A percentile compares a stretch with the other conserved stretches of the same genome.
These are phyloP conservation scores for Juglanconis oblonga DNA, from an alignment of 2,329 filamentous ascomycete species.

Conservation along the genomic window DNA sequence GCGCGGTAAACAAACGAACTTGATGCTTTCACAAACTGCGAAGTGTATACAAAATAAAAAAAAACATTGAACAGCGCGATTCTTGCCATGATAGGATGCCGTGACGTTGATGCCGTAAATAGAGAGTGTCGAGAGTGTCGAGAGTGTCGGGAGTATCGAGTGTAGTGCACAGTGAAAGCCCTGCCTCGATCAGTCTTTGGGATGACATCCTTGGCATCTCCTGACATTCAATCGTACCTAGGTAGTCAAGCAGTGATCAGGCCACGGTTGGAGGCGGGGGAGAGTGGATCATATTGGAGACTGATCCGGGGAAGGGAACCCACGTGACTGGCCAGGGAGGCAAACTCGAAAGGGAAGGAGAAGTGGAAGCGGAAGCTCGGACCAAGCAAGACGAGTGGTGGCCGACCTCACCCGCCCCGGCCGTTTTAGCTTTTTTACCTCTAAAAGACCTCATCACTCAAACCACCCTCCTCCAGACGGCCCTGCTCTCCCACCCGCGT, in stretches of 20 bases:
- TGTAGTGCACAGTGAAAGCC: too few relatives aligned
- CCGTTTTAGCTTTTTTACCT: constrained; percentile 18
- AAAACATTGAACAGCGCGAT: neutral
- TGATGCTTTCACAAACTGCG: too few relatives aligned
- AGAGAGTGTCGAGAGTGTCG: too few relatives aligned
- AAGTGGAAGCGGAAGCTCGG: neutral
- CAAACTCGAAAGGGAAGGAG: neutral
- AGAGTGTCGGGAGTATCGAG: too few relatives aligned
- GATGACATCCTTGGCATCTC: too few relatives aligned
- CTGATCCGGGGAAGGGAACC: constrained; percentile 6
- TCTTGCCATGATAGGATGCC: neutral
- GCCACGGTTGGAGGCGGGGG: neutral
- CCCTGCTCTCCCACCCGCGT: constrained; percentile 28
- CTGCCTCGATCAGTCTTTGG: too few relatives aligned
- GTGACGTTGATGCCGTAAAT: too few relatives aligned
- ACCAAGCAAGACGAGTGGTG: neutral
- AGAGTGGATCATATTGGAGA: neutral
- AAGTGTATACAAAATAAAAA: too few relatives aligned
- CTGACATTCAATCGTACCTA: too few relatives aligned
- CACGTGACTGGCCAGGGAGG: constrained; percentile 22
- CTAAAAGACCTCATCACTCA: constrained; percentile 40
- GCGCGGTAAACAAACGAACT: too few relatives aligned
- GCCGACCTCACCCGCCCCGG: constrained; percentile 10
- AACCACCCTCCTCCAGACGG: constrained; percentile 20
- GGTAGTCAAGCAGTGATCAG: neutral